Conservation (phyloP, 2,329 filamentous ascomycete species). For the Apiospora saccharicola region DNA sequence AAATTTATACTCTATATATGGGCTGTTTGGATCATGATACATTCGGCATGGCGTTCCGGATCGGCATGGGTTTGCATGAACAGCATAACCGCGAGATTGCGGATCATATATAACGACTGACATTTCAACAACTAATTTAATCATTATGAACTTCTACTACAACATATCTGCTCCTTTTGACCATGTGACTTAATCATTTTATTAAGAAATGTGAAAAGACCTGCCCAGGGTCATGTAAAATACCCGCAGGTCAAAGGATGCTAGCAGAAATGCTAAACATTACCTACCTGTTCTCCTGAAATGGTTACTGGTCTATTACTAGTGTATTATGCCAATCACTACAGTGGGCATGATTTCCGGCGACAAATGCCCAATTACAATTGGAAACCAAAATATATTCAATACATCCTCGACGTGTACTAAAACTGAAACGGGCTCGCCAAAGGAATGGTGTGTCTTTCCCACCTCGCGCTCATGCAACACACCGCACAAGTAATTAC, state of each 20-base stretch:
- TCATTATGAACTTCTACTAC: neutral
- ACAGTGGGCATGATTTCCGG: neutral
- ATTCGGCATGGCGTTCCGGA: slow-evolving; percentile 15
- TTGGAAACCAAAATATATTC: neutral
- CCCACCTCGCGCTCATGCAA: neutral
- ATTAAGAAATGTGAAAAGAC: neutral
- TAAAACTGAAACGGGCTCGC: neutral
- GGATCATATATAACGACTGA: neutral
- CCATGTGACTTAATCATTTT: neutral
- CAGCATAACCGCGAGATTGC: slow-evolving; percentile 1
- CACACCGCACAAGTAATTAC: neutral
- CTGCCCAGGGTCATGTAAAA: neutral
- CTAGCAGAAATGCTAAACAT: too few relatives aligned
- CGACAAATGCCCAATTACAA: neutral
- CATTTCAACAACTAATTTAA: neutral
- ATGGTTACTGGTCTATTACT: too few relatives aligned
- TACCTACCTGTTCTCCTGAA: too few relatives aligned
- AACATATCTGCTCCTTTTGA: neutral
- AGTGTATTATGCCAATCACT: too few relatives aligned
- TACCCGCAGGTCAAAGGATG: neutral
- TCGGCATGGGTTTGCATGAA: slow-evolving; percentile 11
- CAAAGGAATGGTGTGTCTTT: neutral
- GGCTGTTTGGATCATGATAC: slow-evolving; percentile 1
- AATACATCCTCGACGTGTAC: neutral
- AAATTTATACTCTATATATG: neutral